Conservation (phyloP, 768 basidiomycete species). For the Hortiboletus flavorubellus region DNA sequence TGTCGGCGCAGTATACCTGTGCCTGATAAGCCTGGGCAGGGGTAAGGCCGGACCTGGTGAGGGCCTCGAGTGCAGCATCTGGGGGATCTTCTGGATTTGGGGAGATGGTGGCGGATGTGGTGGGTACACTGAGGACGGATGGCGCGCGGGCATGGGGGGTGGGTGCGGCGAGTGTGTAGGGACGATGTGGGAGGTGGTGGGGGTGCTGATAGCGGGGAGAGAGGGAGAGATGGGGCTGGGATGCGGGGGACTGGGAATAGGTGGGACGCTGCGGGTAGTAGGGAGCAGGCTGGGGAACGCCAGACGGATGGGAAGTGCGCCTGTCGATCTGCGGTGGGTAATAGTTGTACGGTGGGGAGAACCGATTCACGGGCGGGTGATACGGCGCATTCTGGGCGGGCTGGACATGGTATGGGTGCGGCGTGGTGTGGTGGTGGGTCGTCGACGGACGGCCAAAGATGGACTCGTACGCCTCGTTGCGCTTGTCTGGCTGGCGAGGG, state of each 20-base stretch:
- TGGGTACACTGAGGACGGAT: conserved; percentile 46
- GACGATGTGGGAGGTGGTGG: conserved; percentile 23
- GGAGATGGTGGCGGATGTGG: conserved; percentile 41
- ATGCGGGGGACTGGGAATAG: conserved; percentile 38
- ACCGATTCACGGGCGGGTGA: conserved; percentile 27
- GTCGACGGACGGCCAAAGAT: conserved; percentile 80
- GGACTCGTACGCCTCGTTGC: conserved; percentile 78
- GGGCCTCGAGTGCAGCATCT: conserved; percentile 43
- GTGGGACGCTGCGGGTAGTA: conserved; percentile 17
- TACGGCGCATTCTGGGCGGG: conserved; percentile 14
- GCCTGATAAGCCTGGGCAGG: conserved; percentile 81
- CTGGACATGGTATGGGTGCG: conserved; percentile 15
- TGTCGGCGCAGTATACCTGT: conserved; percentile 57
- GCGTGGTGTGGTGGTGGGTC: conserved; percentile 43
- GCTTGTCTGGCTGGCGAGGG: conserved; percentile 65
- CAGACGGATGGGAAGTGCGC: conserved; percentile 45
- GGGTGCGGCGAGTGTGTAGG: conserved; percentile 37
- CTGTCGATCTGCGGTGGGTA: conserved; percentile 43
- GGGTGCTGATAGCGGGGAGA: conserved; percentile 15
- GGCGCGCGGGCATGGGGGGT: conserved; percentile 43
- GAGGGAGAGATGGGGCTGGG: conserved; percentile 19
- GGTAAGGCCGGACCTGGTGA: conserved; percentile 54
- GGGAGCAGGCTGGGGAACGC: conserved; percentile 28
- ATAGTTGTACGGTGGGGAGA: conserved; percentile 38
- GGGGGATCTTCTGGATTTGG: conserved; percentile 49